phyloP scores from a whole-genome alignment of 73 alveolate species.

The Durusdinium trenchii region DNA sequence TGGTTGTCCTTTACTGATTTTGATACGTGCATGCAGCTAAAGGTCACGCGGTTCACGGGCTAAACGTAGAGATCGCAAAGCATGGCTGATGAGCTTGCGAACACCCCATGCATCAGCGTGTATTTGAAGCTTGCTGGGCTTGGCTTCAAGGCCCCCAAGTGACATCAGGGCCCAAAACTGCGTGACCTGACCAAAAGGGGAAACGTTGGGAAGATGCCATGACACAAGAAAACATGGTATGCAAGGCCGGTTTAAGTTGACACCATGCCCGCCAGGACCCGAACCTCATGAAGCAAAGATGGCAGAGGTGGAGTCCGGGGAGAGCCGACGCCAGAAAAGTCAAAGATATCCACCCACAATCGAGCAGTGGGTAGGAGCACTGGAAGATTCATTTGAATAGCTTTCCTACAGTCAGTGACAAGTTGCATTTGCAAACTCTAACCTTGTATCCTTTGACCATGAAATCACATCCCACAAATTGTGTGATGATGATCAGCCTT shows the following conservation, averaged over 20 bases:
- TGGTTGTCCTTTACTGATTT: too few species aligned
- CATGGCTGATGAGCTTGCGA: not conserved
- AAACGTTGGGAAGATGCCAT: not conserved
- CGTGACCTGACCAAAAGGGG: not conserved
- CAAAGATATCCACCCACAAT: not conserved
- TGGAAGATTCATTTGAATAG: not conserved
- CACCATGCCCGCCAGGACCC: not conserved
- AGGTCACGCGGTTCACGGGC: not conserved
- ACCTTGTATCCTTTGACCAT: too few species aligned
- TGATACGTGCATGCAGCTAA: not conserved
- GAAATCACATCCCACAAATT: too few species aligned
- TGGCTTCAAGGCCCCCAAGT: not conserved
- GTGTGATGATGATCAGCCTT: too few species aligned
- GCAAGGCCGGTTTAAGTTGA: not conserved
- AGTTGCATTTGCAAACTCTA: too few species aligned
- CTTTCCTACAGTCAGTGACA: not conserved
- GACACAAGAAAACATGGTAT: not conserved
- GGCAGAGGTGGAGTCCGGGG: slow-evolving; percentile 19
- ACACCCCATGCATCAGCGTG: slow-evolving; percentile 43
- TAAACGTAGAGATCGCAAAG: not conserved
- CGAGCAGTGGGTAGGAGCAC: not conserved
- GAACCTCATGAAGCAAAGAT: not conserved
- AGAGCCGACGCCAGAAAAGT: not conserved
- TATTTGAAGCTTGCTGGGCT: not conserved
- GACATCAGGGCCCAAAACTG: not conserved